Conservation (phyloP, 2,329 filamentous ascomycete genomes). For the Talaromyces piceae region DNA sequence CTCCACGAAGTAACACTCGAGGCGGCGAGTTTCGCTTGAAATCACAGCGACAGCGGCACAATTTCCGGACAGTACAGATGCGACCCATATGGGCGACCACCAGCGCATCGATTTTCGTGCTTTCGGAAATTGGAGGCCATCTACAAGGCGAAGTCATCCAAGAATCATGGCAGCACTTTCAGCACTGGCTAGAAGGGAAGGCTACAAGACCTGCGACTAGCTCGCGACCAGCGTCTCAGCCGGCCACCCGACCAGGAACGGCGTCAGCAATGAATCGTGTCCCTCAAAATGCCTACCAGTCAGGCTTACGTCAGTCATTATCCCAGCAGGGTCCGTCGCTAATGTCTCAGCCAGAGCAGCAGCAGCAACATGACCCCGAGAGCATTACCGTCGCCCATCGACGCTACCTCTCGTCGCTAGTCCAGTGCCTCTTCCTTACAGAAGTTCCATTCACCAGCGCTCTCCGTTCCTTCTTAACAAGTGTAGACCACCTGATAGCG, state of each 20-base stretch:
- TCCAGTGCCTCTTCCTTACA: constrained; percentile 38
- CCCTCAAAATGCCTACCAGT: neutral
- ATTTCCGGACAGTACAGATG: constrained; percentile 58
- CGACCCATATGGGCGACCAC: constrained; percentile 84
- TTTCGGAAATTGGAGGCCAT: constrained; percentile 80
- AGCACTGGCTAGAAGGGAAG: constrained; percentile 59
- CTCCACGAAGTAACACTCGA: constrained; percentile 54
- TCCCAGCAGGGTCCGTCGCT: constrained; percentile 5
- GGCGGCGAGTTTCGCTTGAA: constrained; percentile 54
- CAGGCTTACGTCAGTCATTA: neutral
- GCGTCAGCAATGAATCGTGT: constrained; percentile 9
- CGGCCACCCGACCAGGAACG: constrained; percentile 25
- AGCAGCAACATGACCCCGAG: constrained; percentile 67
- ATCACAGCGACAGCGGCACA: constrained; percentile 57
- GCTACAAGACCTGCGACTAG: constrained; percentile 17
- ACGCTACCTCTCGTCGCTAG: constrained; percentile 63
- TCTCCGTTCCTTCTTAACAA: constrained; percentile 31
- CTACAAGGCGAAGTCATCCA: constrained; percentile 84
- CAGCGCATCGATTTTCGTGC: constrained; percentile 78
- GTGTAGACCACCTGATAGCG: constrained; percentile 75
- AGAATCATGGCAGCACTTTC: constrained; percentile 72
- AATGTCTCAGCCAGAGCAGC: constrained; percentile 6
- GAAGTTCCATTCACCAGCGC: constrained; percentile 33
- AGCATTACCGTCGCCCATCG: constrained; percentile 73
- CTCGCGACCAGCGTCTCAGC: constrained; percentile 27